Conservation (phyloP, 139 green algal species). For the Tetradesmus lagerheimii region DNA sequence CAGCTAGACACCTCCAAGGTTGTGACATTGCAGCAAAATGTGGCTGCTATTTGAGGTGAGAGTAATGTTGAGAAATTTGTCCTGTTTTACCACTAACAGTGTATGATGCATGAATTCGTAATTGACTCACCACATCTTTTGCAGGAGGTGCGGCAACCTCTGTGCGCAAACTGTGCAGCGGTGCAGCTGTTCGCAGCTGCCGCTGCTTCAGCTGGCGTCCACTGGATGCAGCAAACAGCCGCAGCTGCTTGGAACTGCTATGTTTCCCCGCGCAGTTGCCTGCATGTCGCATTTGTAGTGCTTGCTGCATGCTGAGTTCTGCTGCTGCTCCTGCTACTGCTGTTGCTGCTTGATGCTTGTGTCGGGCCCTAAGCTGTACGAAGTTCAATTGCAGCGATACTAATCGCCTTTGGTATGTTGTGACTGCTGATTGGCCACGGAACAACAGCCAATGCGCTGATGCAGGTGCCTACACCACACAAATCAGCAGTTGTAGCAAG, state of each 20-base stretch:
- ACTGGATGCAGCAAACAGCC: background rate
- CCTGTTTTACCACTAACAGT: too few species aligned
- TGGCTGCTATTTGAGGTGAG: too few species aligned
- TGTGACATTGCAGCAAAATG: background rate
- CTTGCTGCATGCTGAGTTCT: background rate
- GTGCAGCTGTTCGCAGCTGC: background rate
- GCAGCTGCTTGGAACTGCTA: background rate
- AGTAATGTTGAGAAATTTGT: background rate
- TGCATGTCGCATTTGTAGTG: background rate
- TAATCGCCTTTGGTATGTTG: background rate
- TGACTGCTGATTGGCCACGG: background rate
- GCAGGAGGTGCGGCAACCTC: background rate
- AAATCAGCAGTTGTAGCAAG: background rate
- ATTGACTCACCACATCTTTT: conserved; percentile 10
- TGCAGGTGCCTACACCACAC: background rate
- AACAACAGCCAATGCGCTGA: background rate
- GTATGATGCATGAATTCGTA: background rate
- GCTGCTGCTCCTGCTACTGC: background rate
- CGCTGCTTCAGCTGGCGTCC: background rate
- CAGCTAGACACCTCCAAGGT: background rate
- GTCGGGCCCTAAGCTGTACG: background rate
- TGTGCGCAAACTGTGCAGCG: background rate
- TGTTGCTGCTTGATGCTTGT: background rate
- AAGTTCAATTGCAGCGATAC: background rate
- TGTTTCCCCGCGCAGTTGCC: background rate